Percentiles rank a stretch among this genome's conserved stretches.
Evolutionary conservation across 345 rosid species (phyloP).

Genomic region (Sonneratia caseolaris): DNA sequence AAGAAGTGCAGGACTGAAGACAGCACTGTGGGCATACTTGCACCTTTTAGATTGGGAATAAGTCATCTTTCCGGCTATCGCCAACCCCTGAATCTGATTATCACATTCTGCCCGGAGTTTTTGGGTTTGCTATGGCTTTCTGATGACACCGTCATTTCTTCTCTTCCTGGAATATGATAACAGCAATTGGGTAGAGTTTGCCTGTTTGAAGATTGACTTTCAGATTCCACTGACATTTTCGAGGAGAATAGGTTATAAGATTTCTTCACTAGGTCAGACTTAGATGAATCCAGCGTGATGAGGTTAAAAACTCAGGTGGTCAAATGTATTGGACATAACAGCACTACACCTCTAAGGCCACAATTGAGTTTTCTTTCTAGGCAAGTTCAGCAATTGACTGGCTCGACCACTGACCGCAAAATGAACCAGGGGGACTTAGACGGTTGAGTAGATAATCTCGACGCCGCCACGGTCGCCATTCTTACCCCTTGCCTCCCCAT

Average conservation of each 20-base stretch:
- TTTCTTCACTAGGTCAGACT: too few relatives aligned
- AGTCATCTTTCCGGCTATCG: background rate
- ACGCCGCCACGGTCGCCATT: background rate
- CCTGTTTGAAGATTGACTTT: background rate
- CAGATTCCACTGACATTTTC: background rate
- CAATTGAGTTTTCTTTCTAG: background rate
- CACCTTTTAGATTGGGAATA: background rate
- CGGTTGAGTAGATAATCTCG: too few relatives aligned
- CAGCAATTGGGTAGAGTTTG: background rate
- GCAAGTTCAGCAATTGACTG: background rate
- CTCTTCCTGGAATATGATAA: background rate
- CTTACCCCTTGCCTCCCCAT: background rate
- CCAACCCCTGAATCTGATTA: background rate
- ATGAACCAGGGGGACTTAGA: too few relatives aligned
- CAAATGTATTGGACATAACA: background rate
- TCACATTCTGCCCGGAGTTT: background rate
- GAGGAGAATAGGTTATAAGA: too few relatives aligned
- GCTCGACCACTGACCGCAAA: too few relatives aligned
- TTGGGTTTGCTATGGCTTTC: background rate
- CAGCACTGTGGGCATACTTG: background rate
- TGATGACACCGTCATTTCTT: background rate
- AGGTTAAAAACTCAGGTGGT: background rate
- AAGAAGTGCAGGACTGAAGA: slow-evolving; percentile 47
- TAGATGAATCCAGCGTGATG: too few relatives aligned
- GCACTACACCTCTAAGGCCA: background rate